Evolutionary conservation across 2,329 filamentous ascomycete species (phyloP), one percentile per base, ranked within the genome.

Genomic region (Neofusicoccum parvum): DNA sequence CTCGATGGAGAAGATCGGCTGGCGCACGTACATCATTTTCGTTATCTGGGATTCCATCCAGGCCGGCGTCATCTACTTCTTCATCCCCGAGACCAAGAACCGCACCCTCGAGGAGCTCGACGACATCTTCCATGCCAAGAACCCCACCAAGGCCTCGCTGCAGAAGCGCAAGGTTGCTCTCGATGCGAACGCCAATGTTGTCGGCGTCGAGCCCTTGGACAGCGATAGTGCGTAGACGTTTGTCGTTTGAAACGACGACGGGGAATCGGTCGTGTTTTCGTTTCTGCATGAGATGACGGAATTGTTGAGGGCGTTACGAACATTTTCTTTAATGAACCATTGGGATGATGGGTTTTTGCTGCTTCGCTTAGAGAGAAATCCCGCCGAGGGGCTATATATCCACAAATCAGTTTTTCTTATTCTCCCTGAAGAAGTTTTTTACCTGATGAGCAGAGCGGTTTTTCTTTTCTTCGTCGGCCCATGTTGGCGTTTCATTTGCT

Each of bases 71-170:
- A 72, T 75, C 37, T 69, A 74, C 68, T 77, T 76, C 68, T 76
- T 78, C 65, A 77, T 78, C 66, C 75, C 76, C 43, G 73, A 77
- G 65, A 75, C 75, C 58, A 76, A 77, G 54, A 71, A 76, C 36
- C 73, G 77, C 67, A 82, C 78, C 17, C 74, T 83, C 34, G 81
- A 83, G 69, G 81, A 83, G 70, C 71, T 83, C 12, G 76, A 78
- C 37, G 74, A 76, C 32, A 80, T 83, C 63, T 83, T 83, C 68
- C 73, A 74, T 48, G 73, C 74, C 0, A 71, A 69, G 53, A 75
- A 77, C 34, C 80, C 79, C 0, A 79, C 81, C 17, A 78, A 79
- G 69, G 53, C 48, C 36, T 46, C 36, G 36, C 32, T 56, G 23
- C 54, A 45, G 64, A 71, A 70, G 68, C 73, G 69, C 69, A 73